A percentile compares a stretch with the other conserved stretches of the same genome.
Conservation (phyloP, 1,284 basidiomycete genomes). For the Cryptococcus maquisensis region DNA sequence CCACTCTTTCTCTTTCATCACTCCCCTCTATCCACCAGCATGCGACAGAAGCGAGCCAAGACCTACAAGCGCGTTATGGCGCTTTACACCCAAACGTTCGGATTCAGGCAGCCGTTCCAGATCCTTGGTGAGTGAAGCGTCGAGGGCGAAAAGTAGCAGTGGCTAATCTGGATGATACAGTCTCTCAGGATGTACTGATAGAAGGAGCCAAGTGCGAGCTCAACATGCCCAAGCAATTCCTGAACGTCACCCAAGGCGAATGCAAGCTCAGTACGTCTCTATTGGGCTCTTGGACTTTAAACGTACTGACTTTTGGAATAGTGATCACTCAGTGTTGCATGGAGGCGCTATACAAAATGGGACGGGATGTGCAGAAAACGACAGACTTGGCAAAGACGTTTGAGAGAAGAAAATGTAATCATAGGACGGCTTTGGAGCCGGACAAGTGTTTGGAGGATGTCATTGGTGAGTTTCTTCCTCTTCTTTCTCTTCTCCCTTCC, state of each 20-base stretch:
- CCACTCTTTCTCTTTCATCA: too few species aligned
- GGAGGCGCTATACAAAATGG: slow-evolving; percentile 78
- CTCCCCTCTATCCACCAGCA: slow-evolving; percentile 38
- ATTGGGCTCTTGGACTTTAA: not conserved
- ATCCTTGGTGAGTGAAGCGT: slow-evolving; percentile 60
- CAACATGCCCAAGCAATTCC: slow-evolving; percentile 70
- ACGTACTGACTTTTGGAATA: slow-evolving; percentile 41
- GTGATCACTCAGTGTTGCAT: slow-evolving; percentile 98
- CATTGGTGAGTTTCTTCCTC: slow-evolving; percentile 60
- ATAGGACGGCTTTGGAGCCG: slow-evolving; percentile 71
- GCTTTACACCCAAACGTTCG: slow-evolving; percentile 75
- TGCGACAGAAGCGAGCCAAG: slow-evolving; percentile 91
- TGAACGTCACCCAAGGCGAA: slow-evolving; percentile 69
- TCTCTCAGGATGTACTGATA: slow-evolving; percentile 80
- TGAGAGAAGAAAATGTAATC: slow-evolving; percentile 91
- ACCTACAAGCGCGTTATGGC: slow-evolving; percentile 87
- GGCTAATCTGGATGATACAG: slow-evolving; percentile 48
- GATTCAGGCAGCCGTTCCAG: slow-evolving; percentile 87
- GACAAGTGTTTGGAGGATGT: slow-evolving; percentile 79
- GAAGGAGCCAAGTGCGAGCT: slow-evolving; percentile 64
- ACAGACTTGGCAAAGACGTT: slow-evolving; percentile 87
- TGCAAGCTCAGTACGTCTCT: slow-evolving; percentile 76
- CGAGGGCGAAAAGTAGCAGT: not conserved
- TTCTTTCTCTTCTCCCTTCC: not conserved
- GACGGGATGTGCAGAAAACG: slow-evolving; percentile 62